phyloP scores from a whole-genome alignment of 83 land plant genomes.

The Isoetes engelmannii region DNA sequence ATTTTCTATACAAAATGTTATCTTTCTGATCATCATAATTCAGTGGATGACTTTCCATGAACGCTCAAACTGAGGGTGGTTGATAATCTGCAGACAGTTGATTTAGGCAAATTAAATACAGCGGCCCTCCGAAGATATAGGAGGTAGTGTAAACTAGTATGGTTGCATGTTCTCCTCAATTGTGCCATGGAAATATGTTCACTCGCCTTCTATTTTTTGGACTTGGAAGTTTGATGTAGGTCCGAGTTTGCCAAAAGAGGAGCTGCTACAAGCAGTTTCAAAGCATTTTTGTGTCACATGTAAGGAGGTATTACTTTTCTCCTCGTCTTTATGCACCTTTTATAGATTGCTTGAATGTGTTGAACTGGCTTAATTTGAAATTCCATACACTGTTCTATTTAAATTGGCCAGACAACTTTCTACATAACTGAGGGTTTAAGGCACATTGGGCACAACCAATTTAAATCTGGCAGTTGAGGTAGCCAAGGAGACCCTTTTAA shows the following conservation, averaged over 20 bases:
- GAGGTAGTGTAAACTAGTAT: slow-evolving; percentile 11
- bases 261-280: slow-evolving; percentile 57
- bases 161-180: neutral
- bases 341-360: no score
- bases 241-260: slow-evolving; percentile 67
- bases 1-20: neutral
- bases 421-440: no score
- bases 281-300: slow-evolving; percentile 72
- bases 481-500: no score
- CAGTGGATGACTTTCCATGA: slow-evolving; percentile 52
- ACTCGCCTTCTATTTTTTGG: neutral
- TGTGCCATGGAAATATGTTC: neutral
- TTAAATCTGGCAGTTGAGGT: no score
- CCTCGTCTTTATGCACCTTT: no score
- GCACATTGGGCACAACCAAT: no score
- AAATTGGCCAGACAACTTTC: no score
- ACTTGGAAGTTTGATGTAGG: slow-evolving; percentile 38
- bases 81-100: slow-evolving; percentile 46
- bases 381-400: no score
- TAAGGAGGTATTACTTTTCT: slow-evolving; percentile 12
- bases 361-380: no score
- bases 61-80: slow-evolving; percentile 20
- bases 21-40: neutral
- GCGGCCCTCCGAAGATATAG: slow-evolving; percentile 69
- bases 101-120: slow-evolving; percentile 68